A percentile compares a stretch with the other conserved stretches of the same genome.
These are phyloP conservation scores for Acanthamoeba culbertsoni DNA, from an alignment of 208 protist species.

Conservation along the genomic window DNA sequence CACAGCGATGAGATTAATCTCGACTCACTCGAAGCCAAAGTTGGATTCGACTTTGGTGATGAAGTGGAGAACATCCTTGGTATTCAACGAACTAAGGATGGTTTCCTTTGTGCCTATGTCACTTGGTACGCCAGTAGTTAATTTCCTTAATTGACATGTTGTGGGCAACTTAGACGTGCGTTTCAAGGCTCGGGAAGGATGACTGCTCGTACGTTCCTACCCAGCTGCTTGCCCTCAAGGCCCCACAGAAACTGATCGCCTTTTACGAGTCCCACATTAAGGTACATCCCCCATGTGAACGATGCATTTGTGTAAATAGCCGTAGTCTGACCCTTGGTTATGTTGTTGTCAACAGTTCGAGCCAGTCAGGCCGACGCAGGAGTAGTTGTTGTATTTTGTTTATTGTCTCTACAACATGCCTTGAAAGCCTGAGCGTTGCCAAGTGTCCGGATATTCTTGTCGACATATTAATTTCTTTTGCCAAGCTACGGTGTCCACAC, in stretches of 20 bases:
- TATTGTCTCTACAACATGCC: too few species aligned
- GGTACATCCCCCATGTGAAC: background rate
- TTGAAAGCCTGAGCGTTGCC: too few species aligned
- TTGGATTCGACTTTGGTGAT: constrained; percentile 32
- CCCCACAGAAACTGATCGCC: constrained; percentile 11
- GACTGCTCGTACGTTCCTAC: constrained; percentile 11
- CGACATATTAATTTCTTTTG: too few species aligned
- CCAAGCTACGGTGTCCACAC: too few species aligned
- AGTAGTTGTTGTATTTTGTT: too few species aligned
- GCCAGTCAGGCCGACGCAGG: too few species aligned
- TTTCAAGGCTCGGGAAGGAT: constrained; percentile 11
- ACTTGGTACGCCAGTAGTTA: background rate
- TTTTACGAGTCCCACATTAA: constrained; percentile 16
- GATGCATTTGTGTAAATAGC: too few species aligned
- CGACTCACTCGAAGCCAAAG: background rate
- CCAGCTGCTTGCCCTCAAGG: background rate
- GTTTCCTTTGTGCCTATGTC: background rate
- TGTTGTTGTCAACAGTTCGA: background rate
- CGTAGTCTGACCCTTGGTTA: too few species aligned
- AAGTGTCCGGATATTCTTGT: too few species aligned
- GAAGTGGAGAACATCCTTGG: constrained; percentile 40
- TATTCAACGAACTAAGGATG: background rate
- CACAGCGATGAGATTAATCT: background rate
- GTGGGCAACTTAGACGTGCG: background rate
- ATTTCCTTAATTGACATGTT: background rate